Base-by-base conservation (phyloP, 805 yeast species). In the Candida nonsorbophila region DNA sequence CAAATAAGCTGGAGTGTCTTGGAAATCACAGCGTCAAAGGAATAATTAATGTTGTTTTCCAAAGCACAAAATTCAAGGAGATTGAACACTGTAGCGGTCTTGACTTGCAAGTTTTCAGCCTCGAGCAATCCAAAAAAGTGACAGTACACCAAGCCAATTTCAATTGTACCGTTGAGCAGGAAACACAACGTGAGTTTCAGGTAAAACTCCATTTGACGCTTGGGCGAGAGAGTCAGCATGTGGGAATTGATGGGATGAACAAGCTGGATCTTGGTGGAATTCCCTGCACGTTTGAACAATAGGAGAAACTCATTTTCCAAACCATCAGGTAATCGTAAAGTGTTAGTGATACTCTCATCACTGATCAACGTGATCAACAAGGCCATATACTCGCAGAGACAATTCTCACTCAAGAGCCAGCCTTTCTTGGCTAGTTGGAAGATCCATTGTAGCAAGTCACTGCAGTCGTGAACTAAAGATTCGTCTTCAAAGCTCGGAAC, bases 181-280 rank as follows among this genome's bases (percentile, higher is more conserved):
- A 24, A 39, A 10, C 28, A 19, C 3, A 20, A 16, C 4, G 36
- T 30, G 6, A 39, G 14, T 10, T 6, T 6, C 14, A 10, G 22
- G 21, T 34, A 39, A 15, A 33, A 34, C 10, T 30, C 20, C 27
- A 34, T 17, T 32, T 33, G 32, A 7, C 22, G 16, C n/a, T 6
- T 22, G 22, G 5, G 3, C 8, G 9, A n/a, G 3, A 12, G 6
- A 2, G 10, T 20, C 4, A 18, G 7, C 20, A 38, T 7, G 11
- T 24, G 29, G 2, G 16, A n/a, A 20, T 32, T 37, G 13, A 39
- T 32, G n/a, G n/a, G n/a, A n/a, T n/a, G n/a, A n/a, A n/a, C n/a
- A n/a, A n/a, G n/a, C n/a, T n/a, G n/a, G n/a, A n/a, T n/a, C n/a
- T n/a, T n/a, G n/a, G n/a, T n/a, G n/a, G n/a, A n/a, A n/a, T n/a